Evolutionary conservation across 345 rosid genomes (phyloP).

Genomic region (Lumnitzera littorea): DNA sequence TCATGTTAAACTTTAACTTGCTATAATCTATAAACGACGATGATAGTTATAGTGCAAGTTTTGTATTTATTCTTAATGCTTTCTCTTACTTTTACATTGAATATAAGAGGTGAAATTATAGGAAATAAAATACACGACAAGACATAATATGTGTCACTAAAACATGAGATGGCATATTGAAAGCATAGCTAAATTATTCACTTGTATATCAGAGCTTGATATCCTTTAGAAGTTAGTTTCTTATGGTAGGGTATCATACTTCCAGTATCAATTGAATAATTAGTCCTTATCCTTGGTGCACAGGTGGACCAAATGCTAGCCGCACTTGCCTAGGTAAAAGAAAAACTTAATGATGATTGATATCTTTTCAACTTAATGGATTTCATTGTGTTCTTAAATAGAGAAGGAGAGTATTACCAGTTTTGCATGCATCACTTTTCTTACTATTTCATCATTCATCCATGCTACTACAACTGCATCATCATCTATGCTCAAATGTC

Average conservation of each 20-base stretch:
- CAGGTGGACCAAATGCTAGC: conserved; percentile 14
- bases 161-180: too few relatives aligned
- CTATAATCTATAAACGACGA: too few relatives aligned
- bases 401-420: conserved; percentile 16
- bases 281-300: not conserved
- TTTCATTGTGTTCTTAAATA: not conserved
- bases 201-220: conserved; percentile 37
- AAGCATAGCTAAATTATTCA: not conserved
- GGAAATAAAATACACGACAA: too few relatives aligned
- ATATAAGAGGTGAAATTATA: too few relatives aligned
- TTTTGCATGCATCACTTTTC: conserved; percentile 44
- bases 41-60: too few relatives aligned
- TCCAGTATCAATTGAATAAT: conserved; percentile 5
- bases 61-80: too few relatives aligned
- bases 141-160: too few relatives aligned
- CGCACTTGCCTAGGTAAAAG: conserved; percentile 4
- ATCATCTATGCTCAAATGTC: conserved; percentile 15
- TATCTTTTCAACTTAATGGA: not conserved
- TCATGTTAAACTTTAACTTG: too few relatives aligned
- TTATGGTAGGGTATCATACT: conserved; percentile 33
- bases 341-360: not conserved
- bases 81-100: too few relatives aligned
- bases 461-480: conserved; percentile 37
- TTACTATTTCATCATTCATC: conserved; percentile 38
- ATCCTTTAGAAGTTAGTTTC: conserved; percentile 23